Percentiles rank a stretch among this genome's conserved stretches.
Conservation (phyloP, 495 filamentous ascomycete species). For the Penicillium tannophilum region DNA sequence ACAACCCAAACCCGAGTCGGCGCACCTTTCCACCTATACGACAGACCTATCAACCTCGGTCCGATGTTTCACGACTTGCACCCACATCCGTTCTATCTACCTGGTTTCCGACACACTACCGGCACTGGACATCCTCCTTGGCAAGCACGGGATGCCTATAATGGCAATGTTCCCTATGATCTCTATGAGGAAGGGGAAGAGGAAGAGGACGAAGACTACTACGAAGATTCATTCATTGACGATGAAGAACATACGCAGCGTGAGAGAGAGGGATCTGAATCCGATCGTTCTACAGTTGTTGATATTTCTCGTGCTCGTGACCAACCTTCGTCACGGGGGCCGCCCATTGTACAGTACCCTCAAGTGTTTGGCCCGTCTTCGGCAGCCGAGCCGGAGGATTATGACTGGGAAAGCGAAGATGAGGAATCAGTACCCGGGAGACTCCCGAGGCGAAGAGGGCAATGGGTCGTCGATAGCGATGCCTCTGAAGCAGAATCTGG, state of each 20-base stretch:
- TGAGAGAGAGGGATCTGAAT: slow-evolving; percentile 9
- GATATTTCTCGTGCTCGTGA: slow-evolving; percentile 1
- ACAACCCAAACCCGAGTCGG: neutral
- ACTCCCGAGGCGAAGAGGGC: neutral
- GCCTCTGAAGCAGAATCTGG: neutral
- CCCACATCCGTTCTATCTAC: neutral
- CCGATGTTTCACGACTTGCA: neutral
- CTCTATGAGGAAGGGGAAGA: slow-evolving; percentile 17
- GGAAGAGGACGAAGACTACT: slow-evolving; percentile 37
- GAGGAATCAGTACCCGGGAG: neutral
- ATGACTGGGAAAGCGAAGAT: slow-evolving; percentile 2
- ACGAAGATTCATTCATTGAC: slow-evolving; percentile 46
- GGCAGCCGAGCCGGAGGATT: neutral
- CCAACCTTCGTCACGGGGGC: slow-evolving; percentile 1
- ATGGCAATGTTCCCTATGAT: neutral
- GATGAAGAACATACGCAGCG: slow-evolving; percentile 30
- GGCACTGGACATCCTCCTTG: neutral
- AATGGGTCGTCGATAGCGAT: neutral
- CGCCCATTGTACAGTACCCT: slow-evolving; percentile 5
- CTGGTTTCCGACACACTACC: neutral
- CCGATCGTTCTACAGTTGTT: slow-evolving; percentile 22
- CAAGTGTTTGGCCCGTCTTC: neutral
- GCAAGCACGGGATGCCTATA: too few relatives aligned
- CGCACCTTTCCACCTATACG: neutral
- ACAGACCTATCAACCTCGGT: neutral